Conservation (phyloP, 495 filamentous ascomycete species). For the Trichoderma parareesei region DNA sequence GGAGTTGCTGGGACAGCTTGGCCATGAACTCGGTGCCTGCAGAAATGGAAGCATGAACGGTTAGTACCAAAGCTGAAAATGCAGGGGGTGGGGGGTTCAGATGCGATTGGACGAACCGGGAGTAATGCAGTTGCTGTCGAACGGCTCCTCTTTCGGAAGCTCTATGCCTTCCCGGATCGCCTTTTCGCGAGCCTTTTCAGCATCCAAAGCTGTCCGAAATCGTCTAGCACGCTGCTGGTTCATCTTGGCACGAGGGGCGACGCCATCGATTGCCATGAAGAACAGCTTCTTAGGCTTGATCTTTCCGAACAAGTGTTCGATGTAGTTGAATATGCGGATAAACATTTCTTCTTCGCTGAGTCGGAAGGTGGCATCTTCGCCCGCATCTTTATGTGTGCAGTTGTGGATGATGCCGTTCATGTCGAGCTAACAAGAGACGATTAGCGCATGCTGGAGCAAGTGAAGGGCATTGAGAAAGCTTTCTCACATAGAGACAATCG, state of each 20-base stretch:
- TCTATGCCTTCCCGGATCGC: slow-evolving; percentile 80
- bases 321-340: slow-evolving; percentile 99
- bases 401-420: slow-evolving; percentile 99
- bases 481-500: slow-evolving; percentile 80
- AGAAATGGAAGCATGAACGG: slow-evolving; percentile 19
- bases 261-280: slow-evolving; percentile 98
- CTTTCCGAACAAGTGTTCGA: slow-evolving; percentile 96
- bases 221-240: slow-evolving; percentile 95
- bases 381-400: slow-evolving; percentile 91
- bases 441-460: background rate
- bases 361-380: slow-evolving; percentile 76
- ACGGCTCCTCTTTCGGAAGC: slow-evolving; percentile 90
- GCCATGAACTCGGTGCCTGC: slow-evolving; percentile 86
- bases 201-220: slow-evolving; percentile 90
- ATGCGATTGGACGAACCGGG: slow-evolving; percentile 52
- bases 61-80: background rate
- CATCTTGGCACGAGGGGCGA: slow-evolving; percentile 98
- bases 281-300: slow-evolving; percentile 98
- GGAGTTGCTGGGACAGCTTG: slow-evolving; percentile 83
- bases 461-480: background rate
- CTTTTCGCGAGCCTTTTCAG: slow-evolving; percentile 80
- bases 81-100: too few species aligned
- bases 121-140: slow-evolving; percentile 99
- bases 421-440: slow-evolving; percentile 51
- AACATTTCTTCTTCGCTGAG: slow-evolving; percentile 99